Percentiles rank a stretch among this genome's conserved stretches.
Evolutionary conservation across 805 yeast genomes (phyloP).

Genomic region (Candida sanyiensis): DNA sequence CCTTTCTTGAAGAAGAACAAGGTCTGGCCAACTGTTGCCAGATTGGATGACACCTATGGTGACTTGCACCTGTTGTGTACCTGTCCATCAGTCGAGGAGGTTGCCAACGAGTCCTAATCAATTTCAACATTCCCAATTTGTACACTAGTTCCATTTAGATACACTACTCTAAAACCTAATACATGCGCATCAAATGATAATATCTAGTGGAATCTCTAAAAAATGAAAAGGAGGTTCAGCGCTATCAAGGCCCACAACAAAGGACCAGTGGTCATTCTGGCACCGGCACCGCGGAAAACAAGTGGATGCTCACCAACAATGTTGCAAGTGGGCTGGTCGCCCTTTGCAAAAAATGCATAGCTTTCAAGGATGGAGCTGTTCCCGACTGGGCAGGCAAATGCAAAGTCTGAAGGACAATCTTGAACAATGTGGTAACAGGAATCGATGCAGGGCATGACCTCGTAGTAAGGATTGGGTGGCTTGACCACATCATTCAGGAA

Average conservation of each 20-base stretch:
- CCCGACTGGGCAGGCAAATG: constrained; percentile 63
- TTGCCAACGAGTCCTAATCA: constrained; percentile 32
- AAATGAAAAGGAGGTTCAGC: too few relatives aligned
- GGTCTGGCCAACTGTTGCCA: constrained; percentile 93
- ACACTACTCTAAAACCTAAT: too few relatives aligned
- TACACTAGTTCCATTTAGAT: too few relatives aligned
- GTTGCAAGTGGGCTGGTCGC: constrained; percentile 36
- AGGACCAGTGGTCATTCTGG: too few relatives aligned
- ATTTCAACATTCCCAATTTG: too few relatives aligned
- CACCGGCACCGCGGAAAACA: too few relatives aligned
- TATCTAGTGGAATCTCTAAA: too few relatives aligned
- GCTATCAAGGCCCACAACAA: background rate
- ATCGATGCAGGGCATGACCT: constrained; percentile 80
- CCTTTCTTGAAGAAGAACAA: constrained; percentile 67
- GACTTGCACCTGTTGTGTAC: constrained; percentile 90
- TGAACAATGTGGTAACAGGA: constrained; percentile 73
- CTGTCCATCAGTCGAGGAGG: constrained; percentile 81
- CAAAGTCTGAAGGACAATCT: constrained; percentile 76
- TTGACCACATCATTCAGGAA: constrained; percentile 49
- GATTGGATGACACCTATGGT: constrained; percentile 93
- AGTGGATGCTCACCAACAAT: constrained; percentile 27
- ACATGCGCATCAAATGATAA: too few relatives aligned
- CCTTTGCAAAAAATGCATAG: constrained; percentile 24
- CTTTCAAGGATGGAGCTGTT: constrained; percentile 24
- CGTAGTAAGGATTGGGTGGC: constrained; percentile 59